phyloP scores from a whole-genome alignment of 139 green algal genomes.

The Tetraselmis striata region DNA sequence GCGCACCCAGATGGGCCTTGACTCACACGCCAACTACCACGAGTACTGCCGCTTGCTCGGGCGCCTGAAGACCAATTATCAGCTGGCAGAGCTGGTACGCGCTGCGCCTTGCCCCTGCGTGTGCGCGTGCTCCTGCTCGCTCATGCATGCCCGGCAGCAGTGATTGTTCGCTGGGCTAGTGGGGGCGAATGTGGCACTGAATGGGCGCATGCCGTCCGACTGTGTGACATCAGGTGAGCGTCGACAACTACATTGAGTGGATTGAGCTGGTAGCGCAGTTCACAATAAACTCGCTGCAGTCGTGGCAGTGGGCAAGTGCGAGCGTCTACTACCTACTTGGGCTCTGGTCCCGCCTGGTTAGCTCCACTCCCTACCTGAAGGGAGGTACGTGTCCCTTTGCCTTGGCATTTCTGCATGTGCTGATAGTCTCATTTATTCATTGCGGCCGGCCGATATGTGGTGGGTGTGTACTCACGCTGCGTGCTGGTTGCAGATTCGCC shows the following conservation, averaged over 20 bases:
- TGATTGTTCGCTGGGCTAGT: background rate
- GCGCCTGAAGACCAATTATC: slow-evolving; percentile 96
- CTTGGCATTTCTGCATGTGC: background rate
- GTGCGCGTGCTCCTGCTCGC: too few species aligned
- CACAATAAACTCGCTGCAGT: slow-evolving; percentile 72
- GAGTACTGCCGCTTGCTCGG: slow-evolving; percentile 93
- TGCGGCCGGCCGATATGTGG: background rate
- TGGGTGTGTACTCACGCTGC: too few species aligned
- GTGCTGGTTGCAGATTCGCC: slow-evolving; percentile 67
- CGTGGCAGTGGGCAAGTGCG: slow-evolving; percentile 74
- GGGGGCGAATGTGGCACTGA: background rate
- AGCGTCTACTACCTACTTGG: slow-evolving; percentile 88
- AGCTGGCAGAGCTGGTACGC: slow-evolving; percentile 80
- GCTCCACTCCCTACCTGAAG: slow-evolving; percentile 89
- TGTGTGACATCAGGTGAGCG: slow-evolving; percentile 51
- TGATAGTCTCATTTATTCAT: too few species aligned
- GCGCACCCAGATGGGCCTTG: slow-evolving; percentile 57
- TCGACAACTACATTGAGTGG: slow-evolving; percentile 91
- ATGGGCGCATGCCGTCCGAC: too few species aligned
- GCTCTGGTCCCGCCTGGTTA: slow-evolving; percentile 86
- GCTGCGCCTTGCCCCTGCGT: too few species aligned
- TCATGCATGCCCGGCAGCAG: too few species aligned
- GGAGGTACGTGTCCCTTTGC: slow-evolving; percentile 22
- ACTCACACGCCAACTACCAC: slow-evolving; percentile 92
- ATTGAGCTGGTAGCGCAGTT: slow-evolving; percentile 88